Evolutionary conservation across 139 green algal species (phyloP), one percentile per base, ranked within the genome.

Genomic region (Desmodesmus armatus): DNA sequence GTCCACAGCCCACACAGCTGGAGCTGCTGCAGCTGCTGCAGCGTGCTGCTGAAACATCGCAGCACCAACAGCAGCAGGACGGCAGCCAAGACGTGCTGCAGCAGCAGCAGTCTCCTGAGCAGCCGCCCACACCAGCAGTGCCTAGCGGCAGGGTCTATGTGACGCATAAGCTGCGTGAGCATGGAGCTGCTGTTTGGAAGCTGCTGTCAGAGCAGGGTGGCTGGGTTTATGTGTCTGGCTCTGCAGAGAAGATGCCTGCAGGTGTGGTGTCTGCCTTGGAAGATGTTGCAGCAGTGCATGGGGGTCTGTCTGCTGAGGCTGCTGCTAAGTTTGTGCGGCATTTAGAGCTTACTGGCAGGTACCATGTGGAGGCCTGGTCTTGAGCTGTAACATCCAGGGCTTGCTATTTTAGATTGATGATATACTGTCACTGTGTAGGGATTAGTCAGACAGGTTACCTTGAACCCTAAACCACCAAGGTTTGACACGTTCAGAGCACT

Each of bases 311-410:
- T 0, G 2, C 33, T 9, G 91, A 89, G 11, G 87, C 91, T 29
- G 92, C 93, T 7, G 74, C 77, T 4, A 75, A 78, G 83, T 96
- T 88, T 67, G 29, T 98, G 47, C 76, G 84, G 39, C 66, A 87
- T 66, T 73, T 98, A 85, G 91, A 98, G 84, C 58, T 87, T 37
- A 86, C 6, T 1, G 88, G 91, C 5, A 74, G 96, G 29, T 98
- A 98, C 78, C 82, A 88, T 49, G 92, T 99, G 27, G 97, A 99
- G 86, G 91, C 96, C 0, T 99, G 97, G 97, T 96, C 91, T 35
- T 99, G 82, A 94, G n/a, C n/a, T n/a, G n/a, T n/a, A n/a, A n/a
- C n/a, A n/a, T n/a, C n/a, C n/a, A n/a, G n/a, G n/a, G n/a, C n/a
- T n/a, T n/a, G n/a, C n/a, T n/a, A n/a, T n/a, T n/a, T n/a, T n/a